These are phyloP conservation scores for Trichosanthes truncata DNA, from an alignment of 306 rosid genomes.

Conservation along the genomic window DNA sequence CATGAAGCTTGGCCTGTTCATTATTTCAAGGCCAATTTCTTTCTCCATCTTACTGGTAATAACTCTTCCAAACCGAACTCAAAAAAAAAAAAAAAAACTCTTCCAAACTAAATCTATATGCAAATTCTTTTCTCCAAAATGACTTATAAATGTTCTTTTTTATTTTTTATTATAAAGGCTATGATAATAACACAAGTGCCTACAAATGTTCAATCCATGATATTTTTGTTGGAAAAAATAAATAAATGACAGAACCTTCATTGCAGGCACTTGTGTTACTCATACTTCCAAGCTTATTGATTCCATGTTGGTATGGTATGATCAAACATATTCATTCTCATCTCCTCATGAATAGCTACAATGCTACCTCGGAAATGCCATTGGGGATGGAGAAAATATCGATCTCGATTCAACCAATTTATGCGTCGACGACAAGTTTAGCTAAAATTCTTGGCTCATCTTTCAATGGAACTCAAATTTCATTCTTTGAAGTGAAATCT, in stretches of 20 bases:
- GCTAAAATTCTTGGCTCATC: not conserved
- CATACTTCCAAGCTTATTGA: constrained; percentile 9
- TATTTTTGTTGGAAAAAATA: not conserved
- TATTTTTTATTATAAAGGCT: too few species aligned
- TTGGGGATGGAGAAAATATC: constrained; percentile 5
- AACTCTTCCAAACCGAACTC: too few species aligned
- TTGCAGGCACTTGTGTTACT: constrained; percentile 18
- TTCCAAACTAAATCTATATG: not conserved
- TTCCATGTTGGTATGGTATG: constrained; percentile 13
- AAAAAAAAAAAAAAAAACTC: too few species aligned
- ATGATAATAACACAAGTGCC: too few species aligned
- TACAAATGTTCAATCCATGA: not conserved
- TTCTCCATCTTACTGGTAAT: constrained; percentile 14
- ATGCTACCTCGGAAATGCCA: not conserved
- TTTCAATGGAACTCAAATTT: not conserved
- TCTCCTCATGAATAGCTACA: not conserved
- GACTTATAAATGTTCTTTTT: too few species aligned
- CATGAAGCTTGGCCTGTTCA: not conserved
- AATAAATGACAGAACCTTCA: not conserved
- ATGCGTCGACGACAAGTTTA: not conserved
- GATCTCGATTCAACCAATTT: constrained; percentile 9
- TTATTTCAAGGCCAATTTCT: constrained; percentile 2
- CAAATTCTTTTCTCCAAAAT: not conserved
- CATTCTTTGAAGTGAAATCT: constrained; percentile 11
- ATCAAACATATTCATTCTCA: constrained; percentile 4